A percentile compares a stretch with the other conserved stretches of the same genome.
Conservation (phyloP, 257 asterid species). For the Nicotiana attenuata region DNA sequence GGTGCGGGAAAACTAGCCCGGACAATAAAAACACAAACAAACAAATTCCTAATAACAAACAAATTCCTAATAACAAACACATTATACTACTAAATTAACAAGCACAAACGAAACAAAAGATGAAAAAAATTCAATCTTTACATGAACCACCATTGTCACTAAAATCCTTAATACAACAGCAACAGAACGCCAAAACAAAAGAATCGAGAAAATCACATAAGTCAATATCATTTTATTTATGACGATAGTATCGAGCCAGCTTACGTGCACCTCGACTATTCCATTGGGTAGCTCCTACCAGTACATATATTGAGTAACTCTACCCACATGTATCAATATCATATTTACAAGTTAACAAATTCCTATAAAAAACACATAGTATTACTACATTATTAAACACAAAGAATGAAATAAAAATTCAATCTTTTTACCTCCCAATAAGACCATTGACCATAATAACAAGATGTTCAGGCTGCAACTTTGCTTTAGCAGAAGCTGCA, state of each 20-base stretch:
- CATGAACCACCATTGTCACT: not conserved
- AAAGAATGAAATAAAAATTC: not conserved
- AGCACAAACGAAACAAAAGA: not conserved
- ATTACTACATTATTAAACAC: not conserved
- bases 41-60: not conserved
- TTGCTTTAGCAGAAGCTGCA: conserved; percentile 46
- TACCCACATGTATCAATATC: too few relatives aligned
- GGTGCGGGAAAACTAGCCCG: too few relatives aligned
- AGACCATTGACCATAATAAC: conserved; percentile 84
- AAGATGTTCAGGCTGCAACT: conserved; percentile 66
- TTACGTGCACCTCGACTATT: too few relatives aligned
- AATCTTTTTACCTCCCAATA: conserved; percentile 55
- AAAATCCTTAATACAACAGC: not conserved
- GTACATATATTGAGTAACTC: too few relatives aligned
- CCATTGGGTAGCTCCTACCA: too few relatives aligned
- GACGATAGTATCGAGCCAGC: too few relatives aligned
- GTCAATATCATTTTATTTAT: not conserved
- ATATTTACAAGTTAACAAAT: not conserved
- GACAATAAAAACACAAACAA: too few relatives aligned
- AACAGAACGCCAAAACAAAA: not conserved
- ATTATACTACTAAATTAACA: not conserved
- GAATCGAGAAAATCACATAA: not conserved
- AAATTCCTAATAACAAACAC: not conserved
- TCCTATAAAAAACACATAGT: not conserved
- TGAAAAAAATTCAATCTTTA: not conserved